A percentile compares a stretch with the other conserved stretches of the same genome.
phyloP scores from a whole-genome alignment of 768 basidiomycete genomes.

The Suillus ampliporus region DNA sequence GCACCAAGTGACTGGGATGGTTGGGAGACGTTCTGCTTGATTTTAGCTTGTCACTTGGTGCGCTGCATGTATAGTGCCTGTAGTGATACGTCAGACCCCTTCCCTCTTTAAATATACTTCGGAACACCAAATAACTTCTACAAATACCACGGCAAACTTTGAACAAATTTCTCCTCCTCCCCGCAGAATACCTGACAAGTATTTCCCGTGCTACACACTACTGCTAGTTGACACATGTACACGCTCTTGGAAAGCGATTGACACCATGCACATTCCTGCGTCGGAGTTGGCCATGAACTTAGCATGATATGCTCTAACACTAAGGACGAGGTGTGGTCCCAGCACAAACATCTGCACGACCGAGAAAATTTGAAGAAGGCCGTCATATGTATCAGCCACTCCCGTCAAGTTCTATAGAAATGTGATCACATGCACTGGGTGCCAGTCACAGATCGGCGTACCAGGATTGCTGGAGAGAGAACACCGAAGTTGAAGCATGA shows the following conservation, averaged over 20 bases:
- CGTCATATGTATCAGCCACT: too few relatives aligned
- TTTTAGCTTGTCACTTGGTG: too few relatives aligned
- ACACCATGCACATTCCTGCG: neutral
- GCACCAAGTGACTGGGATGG: too few relatives aligned
- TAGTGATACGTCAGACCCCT: too few relatives aligned
- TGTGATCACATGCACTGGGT: neutral
- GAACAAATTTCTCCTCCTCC: neutral
- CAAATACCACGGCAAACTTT: too few relatives aligned
- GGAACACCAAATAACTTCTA: too few relatives aligned
- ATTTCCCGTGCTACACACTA: neutral
- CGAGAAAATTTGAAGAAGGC: neutral
- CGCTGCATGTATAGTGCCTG: too few relatives aligned
- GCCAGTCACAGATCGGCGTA: neutral
- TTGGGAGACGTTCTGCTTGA: too few relatives aligned
- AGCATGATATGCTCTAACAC: neutral
- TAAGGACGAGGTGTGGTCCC: neutral
- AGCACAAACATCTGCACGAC: neutral
- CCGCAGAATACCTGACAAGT: neutral
- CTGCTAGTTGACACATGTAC: neutral
- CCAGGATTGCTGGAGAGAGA: neutral
- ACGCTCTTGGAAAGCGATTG: neutral
- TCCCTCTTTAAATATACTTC: too few relatives aligned
- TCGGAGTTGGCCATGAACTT: neutral
- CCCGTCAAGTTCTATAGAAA: neutral
- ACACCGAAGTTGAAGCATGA: neutral